phyloP scores from a whole-genome alignment of 2,329 filamentous ascomycete species.

The Helicocarpus griseus region DNA sequence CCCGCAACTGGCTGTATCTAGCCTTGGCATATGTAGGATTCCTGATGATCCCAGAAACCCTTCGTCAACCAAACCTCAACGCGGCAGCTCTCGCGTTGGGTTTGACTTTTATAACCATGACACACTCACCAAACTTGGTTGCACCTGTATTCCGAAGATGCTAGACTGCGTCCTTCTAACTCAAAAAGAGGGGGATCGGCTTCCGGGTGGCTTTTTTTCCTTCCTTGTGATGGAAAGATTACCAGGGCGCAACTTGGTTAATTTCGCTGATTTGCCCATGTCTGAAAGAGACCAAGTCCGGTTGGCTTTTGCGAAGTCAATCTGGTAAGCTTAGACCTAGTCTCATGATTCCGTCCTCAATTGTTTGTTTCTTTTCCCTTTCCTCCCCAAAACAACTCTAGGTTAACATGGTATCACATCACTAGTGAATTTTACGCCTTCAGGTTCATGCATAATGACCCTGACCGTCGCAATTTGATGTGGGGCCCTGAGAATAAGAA shows the following conservation, averaged over 20 bases:
- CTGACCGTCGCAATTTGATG: conserved; percentile 19
- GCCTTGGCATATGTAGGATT: not conserved
- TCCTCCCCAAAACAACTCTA: not conserved
- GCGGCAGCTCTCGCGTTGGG: not conserved
- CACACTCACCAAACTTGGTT: conserved; percentile 5
- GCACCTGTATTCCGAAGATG: conserved; percentile 7
- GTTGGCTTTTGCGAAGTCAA: conserved; percentile 10
- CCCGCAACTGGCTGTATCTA: not conserved
- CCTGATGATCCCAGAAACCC: conserved; percentile 1
- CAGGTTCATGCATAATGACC: conserved; percentile 9
- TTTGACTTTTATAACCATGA: not conserved
- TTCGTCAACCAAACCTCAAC: conserved; percentile 1
- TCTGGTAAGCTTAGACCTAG: conserved; percentile 7
- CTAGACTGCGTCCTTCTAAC: conserved; percentile 2
- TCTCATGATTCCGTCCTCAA: not conserved
- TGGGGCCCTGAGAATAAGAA: conserved; percentile 12
- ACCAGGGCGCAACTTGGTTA: conserved; percentile 9
- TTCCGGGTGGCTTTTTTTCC: conserved; percentile 8
- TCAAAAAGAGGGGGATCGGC: conserved; percentile 4
- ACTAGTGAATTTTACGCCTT: conserved; percentile 11
- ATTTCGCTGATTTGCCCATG: conserved; percentile 10
- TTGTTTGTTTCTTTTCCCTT: not conserved
- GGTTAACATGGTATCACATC: not conserved
- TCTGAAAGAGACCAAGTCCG: conserved; percentile 11
- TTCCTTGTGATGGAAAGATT: conserved; percentile 10